Base-by-base conservation (phyloP, 2,329 filamentous ascomycete species). In the Keithomyces neogunnii region DNA sequence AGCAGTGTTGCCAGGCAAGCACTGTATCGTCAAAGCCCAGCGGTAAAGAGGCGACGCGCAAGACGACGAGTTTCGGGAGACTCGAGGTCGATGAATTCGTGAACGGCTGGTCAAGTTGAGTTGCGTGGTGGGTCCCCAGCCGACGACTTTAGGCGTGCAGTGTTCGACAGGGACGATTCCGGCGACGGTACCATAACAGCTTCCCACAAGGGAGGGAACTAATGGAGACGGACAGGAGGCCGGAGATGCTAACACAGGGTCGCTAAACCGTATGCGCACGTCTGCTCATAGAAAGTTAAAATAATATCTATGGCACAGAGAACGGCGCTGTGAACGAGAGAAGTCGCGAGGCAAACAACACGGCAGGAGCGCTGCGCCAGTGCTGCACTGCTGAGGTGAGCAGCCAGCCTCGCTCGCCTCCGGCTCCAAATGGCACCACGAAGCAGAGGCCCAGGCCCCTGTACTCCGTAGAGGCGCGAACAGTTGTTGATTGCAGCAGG, bases 401-500 rank as follows among this genome's bases (percentile, higher is more conserved):
- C 42, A 51, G 40, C 29, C 48, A 28, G 19, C 4, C 40, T 11
- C 29, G 13, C 40, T 13, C 8, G 8, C 40, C 28, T 44, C 6
- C 26, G 11, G 26, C 4, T 10, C n/a, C 39, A 28, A 28, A 42
- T 28, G 29, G 38, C 31, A 19, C 19, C 19, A 19, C 19, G 19
- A 19, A 19, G 19, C 19, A 19, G 19, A 19, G 19, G 19, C 2
- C 26, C n/a, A n/a, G 29, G 35, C 9, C 19, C 4, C 32, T 50
- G 51, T 30, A 32, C 31, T 40, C 8, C 43, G 28, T 42, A 26
- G 38, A 35, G 35, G 39, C 48, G 52, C 49, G 52, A 46, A 48
- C 44, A 49, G 51, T 53, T 52, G 56, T 53, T 57, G 51, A 53
- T 57, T 50, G 47, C 50, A 48, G 46, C 48, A 19, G 42, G 35